Conservation (phyloP, 305 asterid species). For the Fraxinus floribunda region DNA sequence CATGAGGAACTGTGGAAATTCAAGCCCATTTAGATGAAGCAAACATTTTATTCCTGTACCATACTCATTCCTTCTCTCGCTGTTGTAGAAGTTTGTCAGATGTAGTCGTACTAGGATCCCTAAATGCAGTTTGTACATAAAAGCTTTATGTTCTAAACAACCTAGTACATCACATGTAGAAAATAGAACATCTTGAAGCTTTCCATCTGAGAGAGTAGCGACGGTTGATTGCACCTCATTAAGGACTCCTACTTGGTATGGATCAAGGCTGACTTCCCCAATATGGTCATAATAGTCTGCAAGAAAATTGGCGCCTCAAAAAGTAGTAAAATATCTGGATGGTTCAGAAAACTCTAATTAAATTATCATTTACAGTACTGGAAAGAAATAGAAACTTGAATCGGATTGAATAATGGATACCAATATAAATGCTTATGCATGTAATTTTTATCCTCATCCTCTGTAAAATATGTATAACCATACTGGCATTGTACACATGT, state of each 20-base stretch:
- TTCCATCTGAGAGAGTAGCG: neutral
- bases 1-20: neutral
- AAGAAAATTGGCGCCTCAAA: neutral
- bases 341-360: neutral
- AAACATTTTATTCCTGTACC: neutral
- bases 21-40: neutral
- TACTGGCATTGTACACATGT: neutral
- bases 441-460: neutral
- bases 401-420: neutral
- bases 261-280: neutral
- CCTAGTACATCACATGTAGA: neutral
- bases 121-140: neutral
- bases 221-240: neutral
- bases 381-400: neutral
- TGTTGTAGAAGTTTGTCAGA: neutral
- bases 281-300: neutral
- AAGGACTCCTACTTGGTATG: neutral
- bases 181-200: neutral
- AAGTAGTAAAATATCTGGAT: neutral
- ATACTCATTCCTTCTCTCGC: neutral
- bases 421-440: neutral
- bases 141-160: neutral
- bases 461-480: neutral
- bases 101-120: neutral
- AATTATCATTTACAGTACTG: neutral